A percentile compares a stretch with the other conserved stretches of the same genome.
Evolutionary conservation across 192 early-diverging fungal species (phyloP).

Genomic region (Kappamyces sp.): DNA sequence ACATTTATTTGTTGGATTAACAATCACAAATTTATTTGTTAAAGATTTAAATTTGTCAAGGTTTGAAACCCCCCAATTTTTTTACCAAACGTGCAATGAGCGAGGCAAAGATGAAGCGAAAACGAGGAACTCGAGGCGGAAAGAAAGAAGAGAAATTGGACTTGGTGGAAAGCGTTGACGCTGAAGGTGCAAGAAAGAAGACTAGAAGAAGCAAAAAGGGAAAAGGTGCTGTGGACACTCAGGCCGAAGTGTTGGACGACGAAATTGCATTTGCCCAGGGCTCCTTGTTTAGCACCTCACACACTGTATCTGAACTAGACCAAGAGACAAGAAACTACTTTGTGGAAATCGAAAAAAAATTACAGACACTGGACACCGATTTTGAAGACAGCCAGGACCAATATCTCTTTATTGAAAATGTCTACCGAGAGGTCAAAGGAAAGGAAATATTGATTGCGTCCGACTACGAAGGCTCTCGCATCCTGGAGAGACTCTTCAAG

Average conservation of each 20-base stretch:
- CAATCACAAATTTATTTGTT: no score
- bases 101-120: slow-evolving; percentile 1
- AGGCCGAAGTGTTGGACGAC: not conserved
- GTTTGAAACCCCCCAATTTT: not conserved
- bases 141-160: not conserved
- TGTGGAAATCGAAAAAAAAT: slow-evolving; percentile 2
- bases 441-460: slow-evolving; percentile 70
- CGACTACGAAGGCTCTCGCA: slow-evolving; percentile 67
- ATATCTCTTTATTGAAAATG: slow-evolving; percentile 65
- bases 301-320: not conserved
- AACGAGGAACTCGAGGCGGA: slow-evolving; percentile 10
- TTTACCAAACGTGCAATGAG: not conserved
- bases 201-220: slow-evolving; percentile 10
- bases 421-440: slow-evolving; percentile 67
- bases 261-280: not conserved
- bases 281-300: not conserved
- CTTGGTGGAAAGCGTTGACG: not conserved
- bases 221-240: slow-evolving; percentile 4
- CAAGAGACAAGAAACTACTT: slow-evolving; percentile 1
- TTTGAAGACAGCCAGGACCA: slow-evolving; percentile 16
- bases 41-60: no score
- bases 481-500: slow-evolving; percentile 73
- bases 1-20: no score
- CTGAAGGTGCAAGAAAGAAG: slow-evolving; percentile 4
- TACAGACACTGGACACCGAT: not conserved